Percentiles rank a stretch among this genome's conserved stretches.
Evolutionary conservation across 2,329 filamentous ascomycete species (phyloP).

Genomic region (Madurella mycetomatis): DNA sequence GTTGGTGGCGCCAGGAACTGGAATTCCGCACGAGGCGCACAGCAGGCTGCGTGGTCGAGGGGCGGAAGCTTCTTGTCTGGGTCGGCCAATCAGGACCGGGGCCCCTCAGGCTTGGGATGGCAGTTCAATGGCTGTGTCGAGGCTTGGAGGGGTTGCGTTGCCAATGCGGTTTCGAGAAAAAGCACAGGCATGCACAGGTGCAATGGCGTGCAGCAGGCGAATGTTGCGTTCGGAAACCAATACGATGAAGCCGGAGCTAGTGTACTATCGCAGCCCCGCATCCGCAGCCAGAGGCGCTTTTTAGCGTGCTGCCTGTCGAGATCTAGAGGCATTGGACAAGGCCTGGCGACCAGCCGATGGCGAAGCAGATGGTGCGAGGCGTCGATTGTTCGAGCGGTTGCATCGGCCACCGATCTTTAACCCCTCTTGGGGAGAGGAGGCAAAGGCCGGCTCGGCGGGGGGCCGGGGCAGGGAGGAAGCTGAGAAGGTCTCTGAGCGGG

Average conservation of each 20-base stretch:
- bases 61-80: neutral
- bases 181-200: constrained; percentile 18
- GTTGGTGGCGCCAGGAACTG: constrained; percentile 7
- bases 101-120: constrained; percentile 2
- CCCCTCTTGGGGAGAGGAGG: constrained; percentile 60
- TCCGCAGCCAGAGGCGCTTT: constrained; percentile 6
- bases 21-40: constrained; percentile 4
- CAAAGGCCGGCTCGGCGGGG: constrained; percentile 60
- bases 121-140: constrained; percentile 12
- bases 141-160: constrained; percentile 9
- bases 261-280: constrained; percentile 16
- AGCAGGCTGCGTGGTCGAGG: constrained; percentile 10
- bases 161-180: constrained; percentile 10
- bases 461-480: constrained; percentile 63
- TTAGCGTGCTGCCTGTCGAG: constrained; percentile 15
- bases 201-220: constrained; percentile 23
- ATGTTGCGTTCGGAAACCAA: constrained; percentile 17
- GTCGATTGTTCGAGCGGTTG: constrained; percentile 12
- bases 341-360: constrained; percentile 18
- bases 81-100: constrained; percentile 14
- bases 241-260: constrained; percentile 9
- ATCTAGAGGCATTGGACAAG: constrained; percentile 7
- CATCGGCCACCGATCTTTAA: constrained; percentile 32
- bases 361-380: constrained; percentile 7
- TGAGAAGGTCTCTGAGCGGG: constrained; percentile 59